Percentiles rank a stretch among this genome's conserved stretches.
phyloP scores from a whole-genome alignment of 2,329 filamentous ascomycete genomes.

The Teratosphaeriaceae sp. region DNA sequence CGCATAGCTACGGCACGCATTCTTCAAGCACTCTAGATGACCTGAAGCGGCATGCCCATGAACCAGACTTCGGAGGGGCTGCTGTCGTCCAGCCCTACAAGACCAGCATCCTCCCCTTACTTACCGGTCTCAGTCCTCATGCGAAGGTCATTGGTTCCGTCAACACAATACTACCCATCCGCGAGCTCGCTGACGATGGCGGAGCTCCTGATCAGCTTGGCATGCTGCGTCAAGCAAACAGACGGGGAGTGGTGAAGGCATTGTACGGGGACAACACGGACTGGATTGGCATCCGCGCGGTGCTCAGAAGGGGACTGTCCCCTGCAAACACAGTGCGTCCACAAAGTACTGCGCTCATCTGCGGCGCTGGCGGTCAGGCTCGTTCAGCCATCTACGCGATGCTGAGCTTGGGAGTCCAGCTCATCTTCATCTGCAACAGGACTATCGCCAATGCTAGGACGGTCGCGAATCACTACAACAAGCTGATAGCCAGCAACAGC shows the following conservation, averaged over 20 bases:
- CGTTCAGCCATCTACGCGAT: slow-evolving; percentile 71
- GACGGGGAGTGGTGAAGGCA: slow-evolving; percentile 59
- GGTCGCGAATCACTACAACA: slow-evolving; percentile 64
- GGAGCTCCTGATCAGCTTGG: slow-evolving; percentile 49
- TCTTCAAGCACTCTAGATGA: slow-evolving; percentile 57
- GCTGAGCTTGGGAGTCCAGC: slow-evolving; percentile 68
- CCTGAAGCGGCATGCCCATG: slow-evolving; percentile 57
- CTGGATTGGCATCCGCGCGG: slow-evolving; percentile 72
- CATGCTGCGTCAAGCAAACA: slow-evolving; percentile 52
- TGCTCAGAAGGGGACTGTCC: slow-evolving; percentile 64
- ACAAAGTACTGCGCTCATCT: slow-evolving; percentile 47
- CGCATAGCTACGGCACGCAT: slow-evolving; percentile 59
- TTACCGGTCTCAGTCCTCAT: slow-evolving; percentile 62
- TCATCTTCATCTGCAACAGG: slow-evolving; percentile 69
- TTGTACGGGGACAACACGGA: slow-evolving; percentile 76
- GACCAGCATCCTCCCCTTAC: slow-evolving; percentile 59
- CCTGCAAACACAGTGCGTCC: slow-evolving; percentile 56
- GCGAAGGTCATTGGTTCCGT: slow-evolving; percentile 69
- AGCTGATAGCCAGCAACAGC: slow-evolving; percentile 35
- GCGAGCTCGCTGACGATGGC: slow-evolving; percentile 51
- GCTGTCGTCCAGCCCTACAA: slow-evolving; percentile 70
- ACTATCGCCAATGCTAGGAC: slow-evolving; percentile 60
- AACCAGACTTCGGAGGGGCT: slow-evolving; percentile 64
- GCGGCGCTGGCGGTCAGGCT: slow-evolving; percentile 67
- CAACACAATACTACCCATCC: slow-evolving; percentile 68